Evolutionary conservation across 345 rosid genomes (phyloP), one percentile per base, ranked within the genome.

Genomic region (Hibiscus mutabilis): DNA sequence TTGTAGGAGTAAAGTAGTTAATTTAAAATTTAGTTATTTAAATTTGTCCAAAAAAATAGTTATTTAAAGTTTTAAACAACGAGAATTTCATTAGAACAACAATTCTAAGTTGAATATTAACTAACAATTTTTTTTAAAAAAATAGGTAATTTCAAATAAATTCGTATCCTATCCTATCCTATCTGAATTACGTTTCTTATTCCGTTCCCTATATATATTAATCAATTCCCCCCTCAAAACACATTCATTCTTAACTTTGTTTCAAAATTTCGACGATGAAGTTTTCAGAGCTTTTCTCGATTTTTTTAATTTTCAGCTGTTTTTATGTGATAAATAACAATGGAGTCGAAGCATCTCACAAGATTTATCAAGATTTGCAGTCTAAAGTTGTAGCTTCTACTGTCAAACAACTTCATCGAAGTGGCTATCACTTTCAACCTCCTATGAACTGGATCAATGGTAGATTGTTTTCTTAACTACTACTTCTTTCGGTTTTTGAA

Each of bases 401-500:
- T 1, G 88, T 88, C n/a, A 60, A 66, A 42, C 71, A 78, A 44
- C 52, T 73, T 44, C 89, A 88, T 21, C 76, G 96, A 78, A 85
- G 91, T 4, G 88, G 76, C 1, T 94, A 74, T 75, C 97, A 94
- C 68, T 94, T 94, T 69, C 98, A 91, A 72, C 97, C 98, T 72
- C 91, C 88, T 1, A 78, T 29, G 78, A 76, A 94, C 56, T 94
- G 98, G 98, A 90, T 90, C 69, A 94, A 91, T 53, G 98, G 98
- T 64, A 11, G 21, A 31, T 91, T 52, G 0, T 22, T 1, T 22
- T 24, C 7, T 35, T 35, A 10, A 35, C 42, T 6, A 1, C 9
- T 35, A 35, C 42, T 6, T 7, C 9, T 35, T 31, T 60, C 51
- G 11, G 1, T 37, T 65, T 5, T 2, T 0, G 13, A 40, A 40